Conservation (phyloP, 768 basidiomycete genomes). For the Pleurotus ostreatus region DNA sequence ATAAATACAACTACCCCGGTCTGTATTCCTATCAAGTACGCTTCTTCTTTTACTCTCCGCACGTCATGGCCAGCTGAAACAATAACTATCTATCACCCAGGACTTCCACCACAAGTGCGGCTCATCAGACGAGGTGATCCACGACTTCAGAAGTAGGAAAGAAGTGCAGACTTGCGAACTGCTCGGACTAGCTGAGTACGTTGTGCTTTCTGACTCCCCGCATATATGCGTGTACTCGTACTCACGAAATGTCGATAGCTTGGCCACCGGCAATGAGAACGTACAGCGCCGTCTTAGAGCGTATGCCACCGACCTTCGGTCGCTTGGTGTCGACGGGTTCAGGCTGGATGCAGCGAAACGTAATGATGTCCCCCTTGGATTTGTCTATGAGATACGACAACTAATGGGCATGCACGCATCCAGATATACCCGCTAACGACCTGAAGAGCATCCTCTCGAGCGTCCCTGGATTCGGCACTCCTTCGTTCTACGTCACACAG, state of each 20-base stretch:
- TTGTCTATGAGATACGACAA: too few relatives aligned
- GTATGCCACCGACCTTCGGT: slow-evolving; percentile 57
- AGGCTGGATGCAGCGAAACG: slow-evolving; percentile 66
- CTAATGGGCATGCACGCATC: background rate
- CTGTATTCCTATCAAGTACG: background rate
- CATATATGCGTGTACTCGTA: background rate
- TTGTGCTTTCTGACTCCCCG: slow-evolving; percentile 10
- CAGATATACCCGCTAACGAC: background rate
- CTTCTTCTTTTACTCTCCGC: background rate
- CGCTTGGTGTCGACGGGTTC: slow-evolving; percentile 58
- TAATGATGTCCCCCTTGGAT: slow-evolving; percentile 18
- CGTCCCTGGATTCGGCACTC: background rate
- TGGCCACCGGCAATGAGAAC: slow-evolving; percentile 58
- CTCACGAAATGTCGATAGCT: slow-evolving; percentile 24
- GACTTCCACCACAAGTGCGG: too few relatives aligned
- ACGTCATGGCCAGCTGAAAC: too few relatives aligned
- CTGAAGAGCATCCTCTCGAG: background rate
- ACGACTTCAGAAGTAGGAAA: too few relatives aligned
- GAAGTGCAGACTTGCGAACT: slow-evolving; percentile 25
- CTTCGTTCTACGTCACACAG: background rate
- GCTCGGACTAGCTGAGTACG: slow-evolving; percentile 29
- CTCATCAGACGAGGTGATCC: too few relatives aligned
- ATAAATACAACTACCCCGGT: slow-evolving; percentile 2
- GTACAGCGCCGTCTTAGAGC: slow-evolving; percentile 48
- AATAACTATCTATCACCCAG: too few relatives aligned